Percentiles rank a stretch among this genome's conserved stretches.
phyloP scores from a whole-genome alignment of 2,329 filamentous ascomycete species.

The Paramyrothecium sp. region DNA sequence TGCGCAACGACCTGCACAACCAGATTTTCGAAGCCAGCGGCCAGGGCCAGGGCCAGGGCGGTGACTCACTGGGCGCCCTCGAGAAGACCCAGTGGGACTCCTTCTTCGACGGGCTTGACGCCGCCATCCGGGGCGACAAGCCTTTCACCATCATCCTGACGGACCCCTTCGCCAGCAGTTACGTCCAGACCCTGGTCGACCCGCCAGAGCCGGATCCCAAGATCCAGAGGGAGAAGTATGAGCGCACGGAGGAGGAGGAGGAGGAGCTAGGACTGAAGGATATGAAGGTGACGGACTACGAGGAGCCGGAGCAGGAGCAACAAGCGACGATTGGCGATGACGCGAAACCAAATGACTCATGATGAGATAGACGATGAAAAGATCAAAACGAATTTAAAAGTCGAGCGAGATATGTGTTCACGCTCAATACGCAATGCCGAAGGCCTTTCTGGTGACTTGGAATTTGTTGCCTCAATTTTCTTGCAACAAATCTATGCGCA shows the following conservation, averaged over 20 bases:
- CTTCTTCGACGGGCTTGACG: constrained; percentile 77
- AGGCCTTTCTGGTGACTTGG: background rate
- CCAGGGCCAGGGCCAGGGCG: constrained; percentile 47
- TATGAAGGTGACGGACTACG: constrained; percentile 89
- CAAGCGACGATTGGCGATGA: constrained; percentile 10
- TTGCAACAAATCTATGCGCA: background rate
- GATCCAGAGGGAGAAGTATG: constrained; percentile 79
- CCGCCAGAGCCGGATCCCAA: constrained; percentile 70
- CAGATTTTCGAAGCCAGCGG: constrained; percentile 81
- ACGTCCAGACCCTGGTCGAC: constrained; percentile 86
- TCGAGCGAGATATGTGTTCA: no score
- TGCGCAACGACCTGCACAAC: constrained; percentile 81
- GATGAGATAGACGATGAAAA: background rate
- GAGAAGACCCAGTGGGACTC: constrained; percentile 72
- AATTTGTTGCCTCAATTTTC: background rate
- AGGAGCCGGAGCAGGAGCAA: constrained; percentile 39
- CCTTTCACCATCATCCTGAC: constrained; percentile 81
- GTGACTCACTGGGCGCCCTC: constrained; percentile 70
- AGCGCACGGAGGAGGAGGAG: constrained; percentile 86
- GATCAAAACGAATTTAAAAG: no score
- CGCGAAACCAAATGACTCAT: background rate
- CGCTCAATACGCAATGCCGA: background rate
- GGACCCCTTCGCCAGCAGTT: constrained; percentile 89
- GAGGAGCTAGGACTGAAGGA: constrained; percentile 88
- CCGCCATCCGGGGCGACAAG: constrained; percentile 76